phyloP scores from a whole-genome alignment of 2,329 filamentous ascomycete species.

The Alternaria panax region DNA sequence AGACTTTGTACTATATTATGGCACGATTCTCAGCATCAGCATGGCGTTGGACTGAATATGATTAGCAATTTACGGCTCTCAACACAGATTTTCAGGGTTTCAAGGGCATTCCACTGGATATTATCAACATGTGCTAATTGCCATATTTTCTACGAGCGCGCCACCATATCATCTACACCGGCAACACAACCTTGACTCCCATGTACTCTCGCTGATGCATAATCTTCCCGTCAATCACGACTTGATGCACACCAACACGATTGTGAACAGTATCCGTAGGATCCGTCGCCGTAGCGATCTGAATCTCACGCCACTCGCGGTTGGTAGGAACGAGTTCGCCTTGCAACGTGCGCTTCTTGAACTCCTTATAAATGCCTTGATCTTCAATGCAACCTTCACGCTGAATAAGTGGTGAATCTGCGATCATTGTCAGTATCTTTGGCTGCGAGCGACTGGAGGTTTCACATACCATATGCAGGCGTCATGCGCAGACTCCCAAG shows the following conservation, averaged over 20 bases:
- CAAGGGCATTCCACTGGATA: background rate
- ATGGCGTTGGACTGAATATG: conserved; percentile 29
- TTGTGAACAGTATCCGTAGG: conserved; percentile 32
- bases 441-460: background rate
- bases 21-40: conserved; percentile 29
- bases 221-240: conserved; percentile 29
- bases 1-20: conserved; percentile 33
- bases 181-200: conserved; percentile 35
- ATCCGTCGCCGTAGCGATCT: conserved; percentile 33
- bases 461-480: conserved; percentile 25
- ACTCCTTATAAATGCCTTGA: conserved; percentile 22
- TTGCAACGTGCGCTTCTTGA: conserved; percentile 20
- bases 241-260: conserved; percentile 33
- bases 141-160: background rate
- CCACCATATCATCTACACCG: conserved; percentile 14
- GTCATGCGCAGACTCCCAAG: conserved; percentile 29
- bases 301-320: conserved; percentile 32
- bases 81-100: background rate
- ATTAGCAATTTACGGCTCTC: background rate
- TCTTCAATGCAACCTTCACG: conserved; percentile 34
- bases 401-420: conserved; percentile 32
- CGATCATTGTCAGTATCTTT: background rate
- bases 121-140: background rate
- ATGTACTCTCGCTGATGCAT: conserved; percentile 31
- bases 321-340: conserved; percentile 30